Base-by-base conservation (phyloP, 2,329 filamentous ascomycete species). In the Penicillium sumatraense region DNA sequence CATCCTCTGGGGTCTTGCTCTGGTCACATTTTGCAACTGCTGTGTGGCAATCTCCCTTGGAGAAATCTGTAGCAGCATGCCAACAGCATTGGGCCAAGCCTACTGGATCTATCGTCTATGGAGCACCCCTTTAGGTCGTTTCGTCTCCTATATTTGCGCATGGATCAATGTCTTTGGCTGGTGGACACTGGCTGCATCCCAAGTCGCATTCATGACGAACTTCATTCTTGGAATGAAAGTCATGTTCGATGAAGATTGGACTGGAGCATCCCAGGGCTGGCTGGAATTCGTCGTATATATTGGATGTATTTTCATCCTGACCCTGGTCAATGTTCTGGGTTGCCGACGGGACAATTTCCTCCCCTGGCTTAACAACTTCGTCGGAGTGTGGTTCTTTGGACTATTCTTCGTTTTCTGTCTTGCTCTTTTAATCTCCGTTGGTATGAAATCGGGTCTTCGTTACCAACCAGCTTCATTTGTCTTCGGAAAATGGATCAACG, bases 141-240 rank as follows among this genome's bases (percentile, higher is more conserved):
- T 84, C 58, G 60, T 69, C 5, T 82, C 80, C 1, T 85, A 85
- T 62, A 75, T 85, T 66, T 83, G 81, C 58, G 83, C 82, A 3
- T 84, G 81, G 81, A 82, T 84, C 63, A 85, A 85, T 67, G 82
- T 79, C 0, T 84, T 84, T 56, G 83, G 82, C 3, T 85, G 83
- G 83, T 83, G 81, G 76, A 80, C 81, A 0, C 66, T 85, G 41
- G 80, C 80, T 0, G 83, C 82, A 0, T 83, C 81, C 1, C 80
- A 83, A 57, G 75, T 80, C 20, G 82, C 81, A 8, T 85, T 85
- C 63, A 84, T 85, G 81, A 80, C 80, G 5, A 76, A 83, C 60
- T 83, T 86, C 46, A 72, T 84, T 50, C 71, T 85, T 6, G 78
- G 80, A 5, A 81, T 85, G 75, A 83, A 83, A 65, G 68, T 80